A percentile compares a stretch with the other conserved stretches of the same genome.
These are phyloP conservation scores for Citrus trifoliata DNA, from an alignment of 345 rosid species.

Conservation along the genomic window DNA sequence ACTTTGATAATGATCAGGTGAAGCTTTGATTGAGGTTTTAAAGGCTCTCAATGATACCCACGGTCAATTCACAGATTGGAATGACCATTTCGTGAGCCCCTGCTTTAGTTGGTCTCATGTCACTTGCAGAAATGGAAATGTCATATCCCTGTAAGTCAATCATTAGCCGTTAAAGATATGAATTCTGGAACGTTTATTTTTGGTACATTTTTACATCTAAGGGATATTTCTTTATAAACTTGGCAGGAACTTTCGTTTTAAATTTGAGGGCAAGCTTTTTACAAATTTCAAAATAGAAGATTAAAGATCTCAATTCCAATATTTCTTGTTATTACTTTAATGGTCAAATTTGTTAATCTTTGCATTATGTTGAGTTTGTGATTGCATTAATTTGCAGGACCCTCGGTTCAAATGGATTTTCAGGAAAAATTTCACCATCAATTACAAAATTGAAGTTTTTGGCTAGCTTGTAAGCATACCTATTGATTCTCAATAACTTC, in stretches of 20 bases:
- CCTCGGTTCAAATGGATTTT: constrained; percentile 69
- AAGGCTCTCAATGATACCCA: constrained; percentile 54
- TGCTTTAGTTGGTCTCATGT: constrained; percentile 88
- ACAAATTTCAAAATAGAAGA: not conserved
- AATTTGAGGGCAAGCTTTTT: not conserved
- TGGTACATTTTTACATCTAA: not conserved
- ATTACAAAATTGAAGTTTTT: constrained; percentile 67
- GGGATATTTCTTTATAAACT: not conserved
- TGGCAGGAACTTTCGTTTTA: not conserved
- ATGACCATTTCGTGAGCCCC: constrained; percentile 63
- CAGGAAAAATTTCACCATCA: constrained; percentile 74
- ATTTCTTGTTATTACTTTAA: not conserved
- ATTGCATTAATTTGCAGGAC: constrained; percentile 41
- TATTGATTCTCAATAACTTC: not conserved
- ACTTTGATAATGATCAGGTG: constrained; percentile 39
- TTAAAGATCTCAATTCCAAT: not conserved
- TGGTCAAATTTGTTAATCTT: not conserved
- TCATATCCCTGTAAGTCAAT: constrained; percentile 63
- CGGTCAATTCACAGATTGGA: constrained; percentile 53
- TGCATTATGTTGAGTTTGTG: constrained; percentile 1
- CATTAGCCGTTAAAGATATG: not conserved
- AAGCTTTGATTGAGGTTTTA: constrained; percentile 62
- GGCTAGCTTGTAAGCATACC: constrained; percentile 60
- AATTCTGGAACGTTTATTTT: not conserved
- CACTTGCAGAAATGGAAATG: constrained; percentile 66